phyloP scores from a whole-genome alignment of 2,329 filamentous ascomycete genomes.

The Cladosporium sp. region DNA sequence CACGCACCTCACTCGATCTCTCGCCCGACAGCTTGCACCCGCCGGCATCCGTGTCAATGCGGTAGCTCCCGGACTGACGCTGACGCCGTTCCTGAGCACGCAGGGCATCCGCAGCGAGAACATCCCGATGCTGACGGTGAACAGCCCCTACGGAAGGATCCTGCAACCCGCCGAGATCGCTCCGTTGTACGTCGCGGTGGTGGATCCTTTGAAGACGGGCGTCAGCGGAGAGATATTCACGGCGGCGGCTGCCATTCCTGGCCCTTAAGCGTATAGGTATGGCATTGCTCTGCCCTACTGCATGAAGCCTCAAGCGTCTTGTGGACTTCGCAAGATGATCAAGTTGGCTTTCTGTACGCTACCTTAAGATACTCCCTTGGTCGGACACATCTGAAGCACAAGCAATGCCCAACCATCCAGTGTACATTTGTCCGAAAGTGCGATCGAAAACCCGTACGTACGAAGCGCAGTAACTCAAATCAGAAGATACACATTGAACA shows the following conservation, averaged over 20 bases:
- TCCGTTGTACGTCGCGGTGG: neutral
- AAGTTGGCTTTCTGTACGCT: neutral
- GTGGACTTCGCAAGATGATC: neutral
- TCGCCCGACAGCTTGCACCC: neutral
- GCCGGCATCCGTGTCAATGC: neutral
- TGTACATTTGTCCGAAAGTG: neutral
- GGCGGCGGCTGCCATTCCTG: neutral
- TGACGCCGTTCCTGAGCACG: neutral
- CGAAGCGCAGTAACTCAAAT: too few relatives aligned
- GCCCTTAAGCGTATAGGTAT: neutral
- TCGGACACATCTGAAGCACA: neutral
- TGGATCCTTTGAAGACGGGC: neutral
- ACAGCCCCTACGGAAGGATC: neutral
- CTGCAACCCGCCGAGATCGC: slow-evolving; percentile 1
- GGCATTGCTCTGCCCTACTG: neutral
- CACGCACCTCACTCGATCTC: neutral
- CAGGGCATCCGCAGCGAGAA: neutral
- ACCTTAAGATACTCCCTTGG: neutral
- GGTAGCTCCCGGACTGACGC: slow-evolving; percentile 2
- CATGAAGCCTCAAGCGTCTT: neutral
- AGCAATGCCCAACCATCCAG: neutral
- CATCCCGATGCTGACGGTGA: neutral
- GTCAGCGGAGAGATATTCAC: slow-evolving; percentile 1
- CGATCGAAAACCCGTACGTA: too few relatives aligned
- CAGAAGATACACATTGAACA: too few relatives aligned